Evolutionary conservation across 129 eudicot species (phyloP).

Genomic region (Glebionis coronaria): DNA sequence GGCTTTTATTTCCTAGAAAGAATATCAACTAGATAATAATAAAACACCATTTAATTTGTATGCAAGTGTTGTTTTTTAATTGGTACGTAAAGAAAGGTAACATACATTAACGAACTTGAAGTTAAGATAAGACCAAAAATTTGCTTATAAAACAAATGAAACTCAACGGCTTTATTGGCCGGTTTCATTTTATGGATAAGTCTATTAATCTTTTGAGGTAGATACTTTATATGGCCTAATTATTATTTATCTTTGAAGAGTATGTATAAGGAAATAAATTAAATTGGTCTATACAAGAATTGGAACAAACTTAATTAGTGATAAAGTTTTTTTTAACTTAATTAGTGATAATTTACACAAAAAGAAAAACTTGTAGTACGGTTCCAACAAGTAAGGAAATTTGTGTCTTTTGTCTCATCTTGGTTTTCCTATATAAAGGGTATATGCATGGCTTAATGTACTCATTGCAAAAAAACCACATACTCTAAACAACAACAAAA

Average conservation of each 20-base stretch:
- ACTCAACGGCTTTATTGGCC: neutral
- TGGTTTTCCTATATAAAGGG: constrained; percentile 19
- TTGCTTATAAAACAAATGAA: no score
- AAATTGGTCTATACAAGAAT: neutral
- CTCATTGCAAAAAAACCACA: no score
- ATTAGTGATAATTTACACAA: neutral
- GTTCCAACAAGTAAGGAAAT: neutral
- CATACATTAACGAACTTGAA: no score
- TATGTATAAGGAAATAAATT: neutral
- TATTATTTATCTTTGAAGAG: no score
- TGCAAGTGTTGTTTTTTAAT: no score
- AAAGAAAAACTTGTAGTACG: neutral
- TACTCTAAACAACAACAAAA: no score
- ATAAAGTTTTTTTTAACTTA: neutral
- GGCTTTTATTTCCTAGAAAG: no score
- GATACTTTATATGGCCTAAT: neutral
- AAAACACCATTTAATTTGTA: no score
- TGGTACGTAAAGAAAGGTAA: no score
- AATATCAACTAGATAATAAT: no score
- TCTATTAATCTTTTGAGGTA: neutral
- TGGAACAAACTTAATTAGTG: neutral
- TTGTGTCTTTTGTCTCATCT: neutral
- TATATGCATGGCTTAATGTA: no score
- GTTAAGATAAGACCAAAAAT: no score
- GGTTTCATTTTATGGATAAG: neutral